Conservation (phyloP, 306 rosid genomes). For the Cicer chorassanicum region DNA sequence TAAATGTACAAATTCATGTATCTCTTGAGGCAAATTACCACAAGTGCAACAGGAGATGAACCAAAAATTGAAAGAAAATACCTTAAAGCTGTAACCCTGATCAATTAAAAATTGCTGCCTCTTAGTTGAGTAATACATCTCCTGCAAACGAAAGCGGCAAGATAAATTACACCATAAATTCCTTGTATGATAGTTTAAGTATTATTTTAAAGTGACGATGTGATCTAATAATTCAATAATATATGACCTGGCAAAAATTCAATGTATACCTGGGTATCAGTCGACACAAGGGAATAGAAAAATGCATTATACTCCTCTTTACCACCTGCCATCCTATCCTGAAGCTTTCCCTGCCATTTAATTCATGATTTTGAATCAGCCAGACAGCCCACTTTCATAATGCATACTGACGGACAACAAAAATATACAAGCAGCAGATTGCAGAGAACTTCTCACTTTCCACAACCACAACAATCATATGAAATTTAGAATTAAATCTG, state of each 20-base stretch:
- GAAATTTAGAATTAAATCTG: conserved; percentile 24
- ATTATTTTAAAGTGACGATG: conserved; percentile 37
- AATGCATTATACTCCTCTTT: conserved; percentile 98
- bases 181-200: conserved; percentile 26
- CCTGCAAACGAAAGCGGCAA: conserved; percentile 60
- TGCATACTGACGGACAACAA: conserved; percentile 37
- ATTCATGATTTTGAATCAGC: conserved; percentile 39
- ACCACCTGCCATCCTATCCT: conserved; percentile 98
- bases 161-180: conserved; percentile 23
- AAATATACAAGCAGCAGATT: conserved; percentile 21
- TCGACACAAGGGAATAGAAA: conserved; percentile 96
- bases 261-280: conserved; percentile 83
- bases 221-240: conserved; percentile 20
- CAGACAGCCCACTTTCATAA: conserved; percentile 28
- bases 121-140: conserved; percentile 97
- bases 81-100: conserved; percentile 99
- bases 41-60: conserved; percentile 17
- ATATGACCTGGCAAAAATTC: conserved; percentile 25
- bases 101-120: conserved; percentile 97
- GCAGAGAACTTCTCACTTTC: conserved; percentile 28
- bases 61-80: conserved; percentile 39
- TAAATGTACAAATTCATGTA: conserved; percentile 22
- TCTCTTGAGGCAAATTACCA: conserved; percentile 24
- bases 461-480: conserved; percentile 41
- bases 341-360: conserved; percentile 82